Conservation (phyloP, 805 yeast genomes). For the Barnettozyma salicaria region DNA sequence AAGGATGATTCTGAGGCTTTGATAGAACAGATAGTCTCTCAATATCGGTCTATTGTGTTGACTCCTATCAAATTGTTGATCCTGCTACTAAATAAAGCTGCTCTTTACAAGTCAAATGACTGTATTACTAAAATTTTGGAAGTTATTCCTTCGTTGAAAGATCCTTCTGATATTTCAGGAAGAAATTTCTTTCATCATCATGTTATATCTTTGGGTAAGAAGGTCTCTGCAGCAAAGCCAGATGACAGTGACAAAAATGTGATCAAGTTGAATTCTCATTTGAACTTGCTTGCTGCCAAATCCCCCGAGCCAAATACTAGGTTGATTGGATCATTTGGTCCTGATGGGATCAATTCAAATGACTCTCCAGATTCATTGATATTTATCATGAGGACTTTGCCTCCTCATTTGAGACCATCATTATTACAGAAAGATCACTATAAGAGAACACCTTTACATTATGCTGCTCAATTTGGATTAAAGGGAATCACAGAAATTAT, state of each 20-base stretch:
- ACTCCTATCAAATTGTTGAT: constrained; percentile 52
- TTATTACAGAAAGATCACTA: constrained; percentile 69
- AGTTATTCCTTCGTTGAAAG: constrained; percentile 47
- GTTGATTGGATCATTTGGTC: constrained; percentile 49
- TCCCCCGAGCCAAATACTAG: constrained; percentile 44
- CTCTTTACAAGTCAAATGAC: constrained; percentile 45
- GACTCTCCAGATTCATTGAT: constrained; percentile 54
- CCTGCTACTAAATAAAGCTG: constrained; percentile 59
- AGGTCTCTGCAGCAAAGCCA: no score
- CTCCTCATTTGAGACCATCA: constrained; percentile 45
- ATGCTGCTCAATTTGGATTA: constrained; percentile 82
- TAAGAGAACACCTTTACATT: constrained; percentile 81
- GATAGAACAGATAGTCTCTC: constrained; percentile 37
- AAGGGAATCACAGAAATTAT: constrained; percentile 54
- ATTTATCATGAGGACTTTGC: constrained; percentile 52
- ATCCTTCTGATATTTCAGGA: constrained; percentile 68
- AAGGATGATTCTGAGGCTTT: constrained; percentile 42
- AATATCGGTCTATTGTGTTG: constrained; percentile 39
- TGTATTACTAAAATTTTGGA: constrained; percentile 55
- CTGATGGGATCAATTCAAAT: constrained; percentile 56
- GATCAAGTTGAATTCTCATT: constrained; percentile 11
- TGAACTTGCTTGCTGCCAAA: constrained; percentile 36
- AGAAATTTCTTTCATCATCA: constrained; percentile 84
- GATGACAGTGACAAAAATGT: constrained; percentile 12
- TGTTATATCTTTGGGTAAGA: constrained; percentile 72